These are phyloP conservation scores for Amphirosellinia nigrospora DNA, from an alignment of 495 filamentous ascomycete species.

Conservation along the genomic window DNA sequence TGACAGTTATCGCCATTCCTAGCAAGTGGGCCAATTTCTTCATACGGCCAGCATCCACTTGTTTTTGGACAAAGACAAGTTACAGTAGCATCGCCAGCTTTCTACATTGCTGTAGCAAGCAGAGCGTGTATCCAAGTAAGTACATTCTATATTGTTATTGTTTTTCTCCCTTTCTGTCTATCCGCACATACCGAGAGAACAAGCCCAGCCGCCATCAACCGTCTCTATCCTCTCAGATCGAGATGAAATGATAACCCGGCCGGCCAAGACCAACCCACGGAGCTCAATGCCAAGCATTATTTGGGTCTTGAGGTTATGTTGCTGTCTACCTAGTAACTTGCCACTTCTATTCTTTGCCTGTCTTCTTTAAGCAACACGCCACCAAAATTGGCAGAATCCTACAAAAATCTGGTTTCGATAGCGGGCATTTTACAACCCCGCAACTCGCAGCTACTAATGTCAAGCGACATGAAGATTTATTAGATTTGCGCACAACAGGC, in stretches of 20 bases:
- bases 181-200: conserved; percentile 1
- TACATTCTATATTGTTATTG: neutral
- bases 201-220: neutral
- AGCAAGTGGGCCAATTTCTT: conserved; percentile 20
- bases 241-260: conserved; percentile 16
- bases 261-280: conserved; percentile 19
- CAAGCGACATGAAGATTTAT: conserved; percentile 11
- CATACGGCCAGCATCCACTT: conserved; percentile 16
- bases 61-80: conserved; percentile 17
- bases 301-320: conserved; percentile 17
- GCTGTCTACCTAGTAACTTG: conserved; percentile 19
- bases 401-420: conserved; percentile 7
- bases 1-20: conserved; percentile 13
- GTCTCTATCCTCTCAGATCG: conserved; percentile 14
- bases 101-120: conserved; percentile 11
- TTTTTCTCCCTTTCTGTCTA: neutral
- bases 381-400: neutral
- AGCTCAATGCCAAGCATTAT: conserved; percentile 25
- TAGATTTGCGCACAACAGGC: conserved; percentile 19
- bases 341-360: conserved; percentile 1
- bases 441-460: conserved; percentile 22
- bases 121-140: conserved; percentile 15
- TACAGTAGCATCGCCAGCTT: conserved; percentile 15
- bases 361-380: conserved; percentile 3
- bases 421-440: conserved; percentile 17